Base-by-base conservation (phyloP, 176 grass and related monocot species). In the bread wheat (Triticum aestivum) region DNA sequence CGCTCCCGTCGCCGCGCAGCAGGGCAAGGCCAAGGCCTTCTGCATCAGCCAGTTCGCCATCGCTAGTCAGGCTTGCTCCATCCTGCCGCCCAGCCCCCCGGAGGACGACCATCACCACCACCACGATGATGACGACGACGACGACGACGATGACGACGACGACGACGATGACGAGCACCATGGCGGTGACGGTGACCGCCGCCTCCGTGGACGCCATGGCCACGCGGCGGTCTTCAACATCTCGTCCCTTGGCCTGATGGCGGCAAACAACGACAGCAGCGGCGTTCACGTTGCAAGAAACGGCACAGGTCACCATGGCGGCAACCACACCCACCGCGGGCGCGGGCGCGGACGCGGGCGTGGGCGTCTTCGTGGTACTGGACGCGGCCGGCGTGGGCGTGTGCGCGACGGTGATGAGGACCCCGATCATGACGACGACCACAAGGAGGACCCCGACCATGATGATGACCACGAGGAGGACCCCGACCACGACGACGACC, bases 31-130 rank as follows among this genome's bases (percentile, higher is more conserved):
- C 32, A 87, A 69, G 79, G 89, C 94, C 0, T 90, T 93, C 90
- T 97, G 95, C 90, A 89, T 92, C 69, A 92, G 86, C 69, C 94
- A 97, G 90, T 89, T 97, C 77, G 86, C 89, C 49, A 91, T 93
- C 5, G 94, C 92, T 27, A 97, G 91, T 86, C 94, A 94, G 77
- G 94, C 94, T 0, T 97, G 94, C 30, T 84, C 90, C 44, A 83
- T 94, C 75, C 72, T 97, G 15, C 89, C 88, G 7, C 94, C 86
- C 21, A 88, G 80, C 10, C 73, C 65, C 0, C 82, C 67, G 27
- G 89, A 91, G 56, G 83, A 87, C 69, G 85, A 93, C n/a, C 52
- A 84, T 59, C 11, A 84, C 41, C 20, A 73, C 45, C 14, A 85
- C 9, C 34, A 65, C 2, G n/a, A 79, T 5, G 77, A 89, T 1